Evolutionary conservation across 306 rosid species (phyloP), one percentile per base, ranked within the genome.

Genomic region (Gynostemma pentaphyllum): DNA sequence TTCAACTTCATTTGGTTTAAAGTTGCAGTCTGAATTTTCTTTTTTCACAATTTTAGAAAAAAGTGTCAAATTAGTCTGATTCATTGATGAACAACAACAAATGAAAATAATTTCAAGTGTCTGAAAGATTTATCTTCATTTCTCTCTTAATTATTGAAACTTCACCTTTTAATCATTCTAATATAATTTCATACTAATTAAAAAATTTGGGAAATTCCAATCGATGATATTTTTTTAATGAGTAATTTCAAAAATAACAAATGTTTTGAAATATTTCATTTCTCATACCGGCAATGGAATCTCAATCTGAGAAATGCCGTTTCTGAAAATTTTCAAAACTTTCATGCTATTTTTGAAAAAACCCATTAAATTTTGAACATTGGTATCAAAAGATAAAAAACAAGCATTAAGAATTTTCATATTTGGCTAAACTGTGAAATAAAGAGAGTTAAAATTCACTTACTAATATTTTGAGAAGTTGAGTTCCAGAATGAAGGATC

Each of bases 401-500:
- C 47, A 26, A 59, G 48, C 46, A 36, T 37, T 39, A 27, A 60
- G 34, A 60, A 60, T 60, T 37, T n/a, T n/a, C n/a, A n/a, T n/a
- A n/a, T n/a, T n/a, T n/a, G n/a, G n/a, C n/a, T n/a, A n/a, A n/a
- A n/a, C n/a, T n/a, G n/a, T n/a, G n/a, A n/a, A n/a, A n/a, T 4
- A 10, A 41, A 12, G 9, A 14, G 7, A 1, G 23, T 29, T 21
- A 16, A 22, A 19, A 52, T 2, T 2, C 13, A 87, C 98, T 80
- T 70, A 91, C 98, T 45, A 64, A 65, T 49, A 60, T 57, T 15
- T 41, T 56, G 75, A 39, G 89, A 80, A 73, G 74, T 64, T 22
- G 92, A 83, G 61, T 67, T 69, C 54, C 68, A 69, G 10, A 72
- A 65, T 46, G 89, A 81, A 73, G 65, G 39, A 57, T 67, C 37